Conservation (phyloP, 1,284 basidiomycete genomes). For the Leccinum pachyderme region DNA sequence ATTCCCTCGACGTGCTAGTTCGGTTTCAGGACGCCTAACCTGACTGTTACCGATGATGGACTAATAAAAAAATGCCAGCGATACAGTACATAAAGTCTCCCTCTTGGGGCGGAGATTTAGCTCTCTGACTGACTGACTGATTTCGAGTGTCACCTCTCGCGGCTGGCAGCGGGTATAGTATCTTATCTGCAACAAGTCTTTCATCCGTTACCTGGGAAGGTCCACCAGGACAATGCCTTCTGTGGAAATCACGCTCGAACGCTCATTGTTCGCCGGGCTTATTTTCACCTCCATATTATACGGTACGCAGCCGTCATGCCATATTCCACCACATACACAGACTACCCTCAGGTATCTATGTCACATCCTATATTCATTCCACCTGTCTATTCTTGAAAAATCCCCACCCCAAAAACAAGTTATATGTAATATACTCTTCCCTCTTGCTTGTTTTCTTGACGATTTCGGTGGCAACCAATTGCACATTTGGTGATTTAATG, state of each 20-base stretch:
- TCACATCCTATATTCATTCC: conserved; percentile 1
- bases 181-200: not conserved
- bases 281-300: conserved; percentile 1
- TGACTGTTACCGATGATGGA: not conserved
- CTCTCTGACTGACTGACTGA: not conserved
- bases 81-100: not conserved
- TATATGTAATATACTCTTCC: conserved; percentile 5
- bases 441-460: conserved; percentile 2
- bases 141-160: not conserved
- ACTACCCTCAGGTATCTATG: not conserved
- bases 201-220: not conserved
- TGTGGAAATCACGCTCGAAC: conserved; percentile 1
- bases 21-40: not conserved
- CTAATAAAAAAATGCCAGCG: not conserved
- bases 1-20: not conserved
- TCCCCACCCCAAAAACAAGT: not conserved
- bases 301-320: not conserved
- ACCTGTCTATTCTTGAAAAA: conserved; percentile 1
- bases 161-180: not conserved
- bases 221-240: not conserved
- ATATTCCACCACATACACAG: not conserved
- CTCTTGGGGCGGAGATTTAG: not conserved
- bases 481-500: not conserved
- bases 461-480: conserved; percentile 4
- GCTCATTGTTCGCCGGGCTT: conserved; percentile 2